Evolutionary conservation across 2,329 filamentous ascomycete species (phyloP).

Genomic region (Chaetomiaceae sp.): DNA sequence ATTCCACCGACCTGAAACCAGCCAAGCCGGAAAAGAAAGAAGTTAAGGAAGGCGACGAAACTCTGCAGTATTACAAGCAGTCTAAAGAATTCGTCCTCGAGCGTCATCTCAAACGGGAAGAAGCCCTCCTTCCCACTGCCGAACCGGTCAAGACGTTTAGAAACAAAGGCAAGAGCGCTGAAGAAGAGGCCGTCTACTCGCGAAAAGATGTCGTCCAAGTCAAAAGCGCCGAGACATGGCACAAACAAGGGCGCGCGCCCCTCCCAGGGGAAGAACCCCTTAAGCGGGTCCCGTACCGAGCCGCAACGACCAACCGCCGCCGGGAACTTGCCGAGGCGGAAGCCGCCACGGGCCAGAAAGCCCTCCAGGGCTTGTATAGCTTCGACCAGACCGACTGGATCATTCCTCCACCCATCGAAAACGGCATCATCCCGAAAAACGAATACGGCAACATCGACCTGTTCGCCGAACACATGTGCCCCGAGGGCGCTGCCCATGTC

Average conservation of each 20-base stretch:
- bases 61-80: slow-evolving; percentile 81
- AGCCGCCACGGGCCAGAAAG: slow-evolving; percentile 73
- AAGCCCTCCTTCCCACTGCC: slow-evolving; percentile 70
- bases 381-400: slow-evolving; percentile 91
- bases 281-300: slow-evolving; percentile 85
- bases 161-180: slow-evolving; percentile 68
- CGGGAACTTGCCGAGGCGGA: slow-evolving; percentile 85
- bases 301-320: slow-evolving; percentile 81
- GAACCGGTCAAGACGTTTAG: slow-evolving; percentile 70
- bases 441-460: slow-evolving; percentile 95
- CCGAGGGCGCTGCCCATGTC: slow-evolving; percentile 72
- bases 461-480: slow-evolving; percentile 91
- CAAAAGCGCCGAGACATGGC: slow-evolving; percentile 93
- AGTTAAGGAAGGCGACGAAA: slow-evolving; percentile 70
- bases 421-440: slow-evolving; percentile 90
- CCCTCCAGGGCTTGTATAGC: slow-evolving; percentile 80
- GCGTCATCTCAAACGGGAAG: slow-evolving; percentile 84
- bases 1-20: slow-evolving; percentile 69
- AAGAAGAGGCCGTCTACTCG: slow-evolving; percentile 75
- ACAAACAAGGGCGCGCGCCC: slow-evolving; percentile 86
- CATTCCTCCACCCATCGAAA: slow-evolving; percentile 77
- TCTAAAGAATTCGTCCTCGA: slow-evolving; percentile 81
- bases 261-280: slow-evolving; percentile 66
- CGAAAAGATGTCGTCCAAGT: slow-evolving; percentile 78
- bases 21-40: slow-evolving; percentile 69